Conservation (phyloP, 139 green algal genomes). For the Nannochloris sp. region DNA sequence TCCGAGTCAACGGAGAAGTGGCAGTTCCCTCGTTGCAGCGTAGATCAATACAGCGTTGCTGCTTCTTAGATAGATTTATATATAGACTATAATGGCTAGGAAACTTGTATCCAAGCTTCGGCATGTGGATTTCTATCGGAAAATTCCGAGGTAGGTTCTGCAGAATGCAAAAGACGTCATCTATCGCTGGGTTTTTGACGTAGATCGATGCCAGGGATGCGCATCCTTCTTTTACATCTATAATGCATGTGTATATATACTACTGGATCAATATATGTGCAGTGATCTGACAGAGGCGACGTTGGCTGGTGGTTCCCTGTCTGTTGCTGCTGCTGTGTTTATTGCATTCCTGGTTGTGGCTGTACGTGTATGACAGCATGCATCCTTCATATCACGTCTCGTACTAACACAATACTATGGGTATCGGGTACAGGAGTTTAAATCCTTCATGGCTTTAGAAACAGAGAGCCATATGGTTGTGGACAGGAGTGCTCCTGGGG, state of each 20-base stretch:
- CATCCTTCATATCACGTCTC: not conserved
- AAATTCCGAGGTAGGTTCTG: slow-evolving; percentile 32
- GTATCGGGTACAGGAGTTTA: slow-evolving; percentile 66
- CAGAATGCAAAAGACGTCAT: not conserved
- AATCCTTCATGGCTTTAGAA: slow-evolving; percentile 53
- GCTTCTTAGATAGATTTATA: not conserved
- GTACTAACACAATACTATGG: too few species aligned
- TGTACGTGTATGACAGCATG: slow-evolving; percentile 37
- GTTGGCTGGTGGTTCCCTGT: slow-evolving; percentile 78
- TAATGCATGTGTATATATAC: too few species aligned
- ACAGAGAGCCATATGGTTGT: slow-evolving; percentile 74
- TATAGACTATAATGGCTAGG: slow-evolving; percentile 1
- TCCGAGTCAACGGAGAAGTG: too few species aligned
- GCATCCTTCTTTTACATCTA: slow-evolving; percentile 6
- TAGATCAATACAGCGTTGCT: not conserved
- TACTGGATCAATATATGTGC: slow-evolving; percentile 5
- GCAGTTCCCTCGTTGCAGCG: too few species aligned
- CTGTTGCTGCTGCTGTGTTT: slow-evolving; percentile 65
- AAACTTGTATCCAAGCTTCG: slow-evolving; percentile 20
- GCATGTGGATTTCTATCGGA: slow-evolving; percentile 43
- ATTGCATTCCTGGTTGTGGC: slow-evolving; percentile 76
- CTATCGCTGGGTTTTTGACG: not conserved
- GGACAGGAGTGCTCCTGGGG: slow-evolving; percentile 76
- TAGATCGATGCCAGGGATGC: not conserved
- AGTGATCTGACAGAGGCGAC: slow-evolving; percentile 93